Evolutionary conservation across 2,329 filamentous ascomycete species (phyloP), one percentile per base, ranked within the genome.

Genomic region (Penicillium sp.): DNA sequence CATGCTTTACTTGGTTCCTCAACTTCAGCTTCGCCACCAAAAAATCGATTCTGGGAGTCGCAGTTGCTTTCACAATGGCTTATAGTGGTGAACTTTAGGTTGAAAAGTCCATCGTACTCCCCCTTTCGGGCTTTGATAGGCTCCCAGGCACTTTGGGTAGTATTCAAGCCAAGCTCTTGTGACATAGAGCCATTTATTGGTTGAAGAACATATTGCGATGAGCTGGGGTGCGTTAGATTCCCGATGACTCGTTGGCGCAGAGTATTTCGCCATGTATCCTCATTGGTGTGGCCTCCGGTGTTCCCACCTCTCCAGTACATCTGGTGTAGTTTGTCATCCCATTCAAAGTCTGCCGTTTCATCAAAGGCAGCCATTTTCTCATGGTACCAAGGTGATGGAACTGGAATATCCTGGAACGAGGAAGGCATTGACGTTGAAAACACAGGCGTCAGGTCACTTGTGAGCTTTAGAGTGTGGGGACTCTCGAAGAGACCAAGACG

Each of bases 241-340:
- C 85, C 81, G 2, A 96, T 88, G 52, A 95, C 81, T 43, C 85
- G 84, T 71, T 96, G 92, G 0, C 92, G 87, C 68, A 96, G 91
- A 67, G 95, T 91, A 2, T 87, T 81, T 56, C 88, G 81, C 92
- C 92, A 96, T 5, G 90, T 89, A 16, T 91, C 91, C 60, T 89
- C 84, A 53, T 89, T 83, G 64, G 88, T 91, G 76, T 91, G 96
- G 0, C 91, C 92, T 29, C 92, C 92, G 0, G 91, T 96, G 0
- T 91, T 96, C 11, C 89, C 92, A 16, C 92, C 92, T 16, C 92
- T 87, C 92, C 92, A 96, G 79, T 91, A 96, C 46, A 96, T 81
- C 59, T 81, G 83, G 67, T 85, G 83, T 43, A 81, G 75, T 72
- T 96, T 96, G 5, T 50, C 31, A 14, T 54, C 36, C 58, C 55